phyloP scores from a whole-genome alignment of 208 protist species.

The Spongospora subterranea region DNA sequence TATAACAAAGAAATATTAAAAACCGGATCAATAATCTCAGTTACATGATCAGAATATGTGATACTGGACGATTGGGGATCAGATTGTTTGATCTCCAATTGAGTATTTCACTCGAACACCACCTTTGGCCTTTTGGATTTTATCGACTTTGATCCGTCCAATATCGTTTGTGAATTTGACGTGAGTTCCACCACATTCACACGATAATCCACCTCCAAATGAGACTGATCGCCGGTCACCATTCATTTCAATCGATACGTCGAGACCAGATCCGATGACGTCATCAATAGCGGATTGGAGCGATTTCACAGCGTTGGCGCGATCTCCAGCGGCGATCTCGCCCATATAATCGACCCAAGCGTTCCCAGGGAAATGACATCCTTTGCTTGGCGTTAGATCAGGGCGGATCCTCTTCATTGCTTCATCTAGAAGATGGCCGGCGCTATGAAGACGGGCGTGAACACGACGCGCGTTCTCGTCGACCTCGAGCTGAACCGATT shows the following conservation, averaged over 20 bases:
- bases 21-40: too few relatives aligned
- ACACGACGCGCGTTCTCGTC: background rate
- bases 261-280: background rate
- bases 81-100: background rate
- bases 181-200: background rate
- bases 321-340: background rate
- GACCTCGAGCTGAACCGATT: background rate
- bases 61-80: too few relatives aligned
- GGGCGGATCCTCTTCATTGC: background rate
- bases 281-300: background rate
- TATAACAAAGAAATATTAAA: too few relatives aligned
- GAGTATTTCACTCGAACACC: background rate
- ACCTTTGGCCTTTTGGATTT: background rate
- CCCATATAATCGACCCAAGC: slow-evolving; percentile 55
- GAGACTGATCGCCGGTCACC: background rate
- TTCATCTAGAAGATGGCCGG: slow-evolving; percentile 3
- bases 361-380: slow-evolving; percentile 37
- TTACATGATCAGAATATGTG: too few relatives aligned
- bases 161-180: background rate
- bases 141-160: background rate
- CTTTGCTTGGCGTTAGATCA: slow-evolving; percentile 17
- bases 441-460: slow-evolving; percentile 18
- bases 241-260: background rate
- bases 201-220: background rate
- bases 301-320: background rate